Conservation (phyloP, 2,329 filamentous ascomycete genomes). For the Fusarium poae region DNA sequence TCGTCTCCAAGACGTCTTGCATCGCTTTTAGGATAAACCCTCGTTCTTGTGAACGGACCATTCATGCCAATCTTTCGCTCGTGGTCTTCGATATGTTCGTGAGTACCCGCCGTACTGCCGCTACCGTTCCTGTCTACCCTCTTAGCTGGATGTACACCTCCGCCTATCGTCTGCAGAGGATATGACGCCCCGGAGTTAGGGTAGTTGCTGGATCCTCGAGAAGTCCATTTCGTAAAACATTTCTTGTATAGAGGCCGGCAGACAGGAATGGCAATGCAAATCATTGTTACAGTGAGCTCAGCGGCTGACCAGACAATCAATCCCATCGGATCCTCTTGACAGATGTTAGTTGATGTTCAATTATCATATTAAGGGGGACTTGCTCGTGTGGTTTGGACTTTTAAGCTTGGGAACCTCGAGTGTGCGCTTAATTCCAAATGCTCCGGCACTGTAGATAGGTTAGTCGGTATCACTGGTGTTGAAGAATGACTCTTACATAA, state of each 20-base stretch:
- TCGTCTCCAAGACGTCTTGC: slow-evolving; percentile 15
- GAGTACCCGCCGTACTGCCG: not conserved
- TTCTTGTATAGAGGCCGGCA: slow-evolving; percentile 55
- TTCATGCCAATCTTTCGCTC: slow-evolving; percentile 23
- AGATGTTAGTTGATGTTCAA: slow-evolving; percentile 4
- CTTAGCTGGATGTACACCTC: slow-evolving; percentile 15
- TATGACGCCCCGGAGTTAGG: slow-evolving; percentile 28
- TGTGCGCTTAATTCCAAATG: slow-evolving; percentile 49
- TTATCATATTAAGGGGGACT: not conserved
- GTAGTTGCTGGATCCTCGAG: slow-evolving; percentile 43
- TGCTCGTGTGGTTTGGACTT: slow-evolving; percentile 42
- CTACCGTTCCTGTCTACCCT: not conserved
- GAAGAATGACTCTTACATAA: slow-evolving; percentile 51
- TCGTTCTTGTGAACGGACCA: slow-evolving; percentile 11
- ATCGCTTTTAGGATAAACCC: slow-evolving; percentile 6
- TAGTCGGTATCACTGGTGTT: not conserved
- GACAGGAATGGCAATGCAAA: slow-evolving; percentile 58
- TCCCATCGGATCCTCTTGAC: slow-evolving; percentile 52
- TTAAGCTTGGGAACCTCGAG: slow-evolving; percentile 50
- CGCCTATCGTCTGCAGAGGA: slow-evolving; percentile 36
- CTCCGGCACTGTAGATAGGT: slow-evolving; percentile 41
- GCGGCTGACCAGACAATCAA: slow-evolving; percentile 57
- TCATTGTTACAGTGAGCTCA: slow-evolving; percentile 56
- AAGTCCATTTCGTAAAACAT: slow-evolving; percentile 39
- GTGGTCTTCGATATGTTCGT: slow-evolving; percentile 11